phyloP scores from a whole-genome alignment of 768 basidiomycete genomes.

The Candolleomyces efflorescens region DNA sequence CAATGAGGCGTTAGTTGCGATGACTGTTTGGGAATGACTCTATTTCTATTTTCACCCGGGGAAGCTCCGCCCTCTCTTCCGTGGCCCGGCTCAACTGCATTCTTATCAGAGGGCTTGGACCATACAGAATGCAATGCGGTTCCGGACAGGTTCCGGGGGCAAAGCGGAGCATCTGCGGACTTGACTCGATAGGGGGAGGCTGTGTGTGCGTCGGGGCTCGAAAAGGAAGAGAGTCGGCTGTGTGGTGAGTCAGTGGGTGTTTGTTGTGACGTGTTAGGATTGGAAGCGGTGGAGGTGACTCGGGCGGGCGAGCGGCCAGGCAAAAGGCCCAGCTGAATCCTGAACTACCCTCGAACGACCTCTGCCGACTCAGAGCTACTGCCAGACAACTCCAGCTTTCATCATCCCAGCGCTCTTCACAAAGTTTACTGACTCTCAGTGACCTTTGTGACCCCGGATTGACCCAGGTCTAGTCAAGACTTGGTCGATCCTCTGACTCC shows the following conservation, averaged over 20 bases:
- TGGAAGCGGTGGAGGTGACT: slow-evolving; percentile 5
- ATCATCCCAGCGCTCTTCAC: background rate
- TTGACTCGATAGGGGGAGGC: background rate
- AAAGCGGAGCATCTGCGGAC: no score
- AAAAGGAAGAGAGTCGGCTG: background rate
- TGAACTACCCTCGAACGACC: background rate
- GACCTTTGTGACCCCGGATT: slow-evolving; percentile 10
- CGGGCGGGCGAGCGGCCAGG: background rate
- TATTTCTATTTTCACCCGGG: no score
- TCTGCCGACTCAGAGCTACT: background rate
- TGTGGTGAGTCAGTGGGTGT: slow-evolving; percentile 5
- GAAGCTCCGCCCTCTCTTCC: no score
- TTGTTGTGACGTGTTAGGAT: slow-evolving; percentile 7
- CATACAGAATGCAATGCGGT: no score
- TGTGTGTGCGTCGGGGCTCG: background rate
- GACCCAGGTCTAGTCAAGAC: slow-evolving; percentile 10
- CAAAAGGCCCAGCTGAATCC: background rate
- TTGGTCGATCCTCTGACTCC: slow-evolving; percentile 8
- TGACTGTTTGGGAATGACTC: no score
- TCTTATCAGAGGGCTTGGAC: no score
- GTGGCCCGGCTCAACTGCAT: no score
- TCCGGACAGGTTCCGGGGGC: no score
- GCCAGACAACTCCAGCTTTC: background rate
- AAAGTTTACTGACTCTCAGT: slow-evolving; percentile 5
- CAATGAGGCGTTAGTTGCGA: no score